Conservation (phyloP, 2,329 filamentous ascomycete genomes). For the Diaporthe sp. region DNA sequence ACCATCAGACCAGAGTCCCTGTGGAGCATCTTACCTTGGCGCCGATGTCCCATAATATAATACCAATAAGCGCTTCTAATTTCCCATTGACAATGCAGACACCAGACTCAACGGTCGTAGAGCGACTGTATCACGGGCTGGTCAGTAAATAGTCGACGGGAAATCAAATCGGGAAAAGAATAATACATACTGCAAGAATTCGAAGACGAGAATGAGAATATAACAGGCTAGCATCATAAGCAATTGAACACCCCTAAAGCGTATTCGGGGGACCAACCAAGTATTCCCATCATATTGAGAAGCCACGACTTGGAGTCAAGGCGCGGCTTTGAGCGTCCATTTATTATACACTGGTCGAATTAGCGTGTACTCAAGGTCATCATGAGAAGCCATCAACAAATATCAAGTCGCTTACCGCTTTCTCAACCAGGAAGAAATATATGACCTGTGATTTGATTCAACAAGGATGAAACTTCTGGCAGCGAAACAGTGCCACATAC, state of each 20-base stretch:
- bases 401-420: not conserved
- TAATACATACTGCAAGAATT: constrained; percentile 20
- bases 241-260: not conserved
- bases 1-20: not conserved
- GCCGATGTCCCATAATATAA: constrained; percentile 18
- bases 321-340: constrained; percentile 13
- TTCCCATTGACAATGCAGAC: constrained; percentile 18
- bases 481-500: not conserved
- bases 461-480: not conserved
- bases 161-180: not conserved
- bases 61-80: constrained; percentile 15
- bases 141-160: not conserved
- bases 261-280: not conserved
- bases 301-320: constrained; percentile 20
- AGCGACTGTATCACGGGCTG: not conserved
- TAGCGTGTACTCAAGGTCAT: not conserved
- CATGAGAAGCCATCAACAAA: not conserved
- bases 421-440: constrained; percentile 8
- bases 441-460: not conserved
- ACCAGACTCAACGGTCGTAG: constrained; percentile 9
- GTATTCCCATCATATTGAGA: constrained; percentile 23
- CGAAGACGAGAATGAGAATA: constrained; percentile 20
- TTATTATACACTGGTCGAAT: not conserved
- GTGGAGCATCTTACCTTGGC: constrained; percentile 5
- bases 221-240: not conserved